These are phyloP conservation scores for Phaeophleospora eucalypticola DNA, from an alignment of 2,329 filamentous ascomycete genomes.

Conservation along the genomic window DNA sequence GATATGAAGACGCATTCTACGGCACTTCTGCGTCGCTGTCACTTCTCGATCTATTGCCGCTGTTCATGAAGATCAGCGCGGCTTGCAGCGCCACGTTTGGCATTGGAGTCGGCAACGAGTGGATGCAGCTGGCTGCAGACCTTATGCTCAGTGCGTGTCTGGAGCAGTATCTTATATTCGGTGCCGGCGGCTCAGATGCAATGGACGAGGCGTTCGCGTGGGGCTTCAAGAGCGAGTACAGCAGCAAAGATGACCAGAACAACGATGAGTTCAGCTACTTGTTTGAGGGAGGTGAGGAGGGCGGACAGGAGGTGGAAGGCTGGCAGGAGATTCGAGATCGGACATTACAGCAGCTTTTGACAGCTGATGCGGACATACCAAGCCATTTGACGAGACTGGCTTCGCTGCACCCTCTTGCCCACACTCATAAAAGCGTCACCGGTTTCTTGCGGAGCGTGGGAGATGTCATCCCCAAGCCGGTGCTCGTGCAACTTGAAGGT, in stretches of 20 bases:
- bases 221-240: slow-evolving; percentile 32
- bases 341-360: slow-evolving; percentile 30
- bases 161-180: slow-evolving; percentile 45
- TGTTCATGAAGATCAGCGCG: slow-evolving; percentile 48
- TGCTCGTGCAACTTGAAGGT: slow-evolving; percentile 51
- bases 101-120: slow-evolving; percentile 34
- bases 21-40: slow-evolving; percentile 33
- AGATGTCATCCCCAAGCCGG: slow-evolving; percentile 41
- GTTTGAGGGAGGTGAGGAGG: slow-evolving; percentile 31
- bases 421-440: slow-evolving; percentile 40
- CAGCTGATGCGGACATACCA: slow-evolving; percentile 16
- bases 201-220: slow-evolving; percentile 46
- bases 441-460: slow-evolving; percentile 44
- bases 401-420: slow-evolving; percentile 29
- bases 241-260: slow-evolving; percentile 27
- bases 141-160: slow-evolving; percentile 50
- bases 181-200: slow-evolving; percentile 33
- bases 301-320: slow-evolving; percentile 11
- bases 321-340: slow-evolving; percentile 38
- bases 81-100: slow-evolving; percentile 31
- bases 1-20: slow-evolving; percentile 29
- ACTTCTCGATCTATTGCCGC: slow-evolving; percentile 42
- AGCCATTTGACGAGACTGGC: slow-evolving; percentile 31
- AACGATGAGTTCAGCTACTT: slow-evolving; percentile 28
- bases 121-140: slow-evolving; percentile 44